Percentiles rank a stretch among this genome's conserved stretches.
Conservation (phyloP, 2,329 filamentous ascomycete species). For the Dactylonectria estremocensis region DNA sequence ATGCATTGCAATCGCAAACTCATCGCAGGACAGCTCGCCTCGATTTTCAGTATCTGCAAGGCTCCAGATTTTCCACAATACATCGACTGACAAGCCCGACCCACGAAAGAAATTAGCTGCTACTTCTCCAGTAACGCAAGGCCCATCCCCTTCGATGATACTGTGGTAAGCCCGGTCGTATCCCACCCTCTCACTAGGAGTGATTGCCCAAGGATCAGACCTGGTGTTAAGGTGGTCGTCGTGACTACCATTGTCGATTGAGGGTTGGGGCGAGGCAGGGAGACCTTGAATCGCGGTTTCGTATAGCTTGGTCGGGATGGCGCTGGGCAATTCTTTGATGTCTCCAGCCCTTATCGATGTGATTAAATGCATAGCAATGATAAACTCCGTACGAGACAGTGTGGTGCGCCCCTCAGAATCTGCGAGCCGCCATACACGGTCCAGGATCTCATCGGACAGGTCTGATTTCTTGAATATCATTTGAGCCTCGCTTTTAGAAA, state of each 20-base stretch:
- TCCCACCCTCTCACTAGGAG: slow-evolving; percentile 84
- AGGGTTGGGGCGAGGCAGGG: no score
- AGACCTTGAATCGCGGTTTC: slow-evolving; percentile 86
- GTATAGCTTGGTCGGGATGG: slow-evolving; percentile 87
- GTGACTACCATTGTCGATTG: no score
- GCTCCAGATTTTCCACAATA: slow-evolving; percentile 95
- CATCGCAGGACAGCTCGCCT: slow-evolving; percentile 86
- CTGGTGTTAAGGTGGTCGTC: slow-evolving; percentile 60
- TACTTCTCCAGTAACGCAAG: slow-evolving; percentile 92
- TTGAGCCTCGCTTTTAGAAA: slow-evolving; percentile 89
- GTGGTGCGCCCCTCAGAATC: slow-evolving; percentile 94
- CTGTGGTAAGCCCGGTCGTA: slow-evolving; percentile 90
- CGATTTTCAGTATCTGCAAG: slow-evolving; percentile 93
- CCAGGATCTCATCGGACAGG: slow-evolving; percentile 89
- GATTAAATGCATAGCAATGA: slow-evolving; percentile 97
- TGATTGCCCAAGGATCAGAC: slow-evolving; percentile 82
- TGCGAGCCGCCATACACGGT: slow-evolving; percentile 93
- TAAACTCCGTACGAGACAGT: slow-evolving; percentile 90
- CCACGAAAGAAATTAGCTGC: slow-evolving; percentile 95
- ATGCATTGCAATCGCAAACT: slow-evolving; percentile 98
- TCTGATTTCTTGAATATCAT: slow-evolving; percentile 95
- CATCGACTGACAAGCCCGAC: slow-evolving; percentile 89
- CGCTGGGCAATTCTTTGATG: slow-evolving; percentile 83
- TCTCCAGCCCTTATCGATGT: slow-evolving; percentile 90
- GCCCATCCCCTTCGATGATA: slow-evolving; percentile 84